These are phyloP conservation scores for Sclerotinia glacialis DNA, from an alignment of 2,329 filamentous ascomycete genomes.

Conservation along the genomic window DNA sequence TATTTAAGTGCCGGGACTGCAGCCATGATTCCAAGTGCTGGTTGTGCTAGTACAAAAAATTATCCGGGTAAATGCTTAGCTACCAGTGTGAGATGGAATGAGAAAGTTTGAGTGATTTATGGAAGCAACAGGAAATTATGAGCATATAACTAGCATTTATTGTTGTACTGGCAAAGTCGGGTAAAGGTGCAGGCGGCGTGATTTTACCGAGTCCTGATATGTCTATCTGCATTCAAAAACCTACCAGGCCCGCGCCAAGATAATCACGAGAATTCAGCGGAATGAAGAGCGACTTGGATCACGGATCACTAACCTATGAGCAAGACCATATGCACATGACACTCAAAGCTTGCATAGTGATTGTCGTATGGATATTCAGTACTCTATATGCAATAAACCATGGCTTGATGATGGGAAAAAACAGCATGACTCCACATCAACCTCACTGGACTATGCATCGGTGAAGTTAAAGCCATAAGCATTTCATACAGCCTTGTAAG, in stretches of 20 bases:
- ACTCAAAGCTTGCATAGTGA: not conserved
- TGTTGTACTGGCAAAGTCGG: not conserved
- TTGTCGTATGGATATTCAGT: constrained; percentile 14
- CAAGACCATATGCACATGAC: constrained; percentile 3
- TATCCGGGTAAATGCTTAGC: not conserved
- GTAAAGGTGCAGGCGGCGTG: not conserved
- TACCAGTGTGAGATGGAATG: not conserved
- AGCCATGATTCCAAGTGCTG: constrained; percentile 1
- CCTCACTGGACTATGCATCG: not conserved
- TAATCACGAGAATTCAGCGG: constrained; percentile 14
- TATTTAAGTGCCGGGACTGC: constrained; percentile 28
- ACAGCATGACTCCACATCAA: not conserved
- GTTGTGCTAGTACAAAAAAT: not conserved
- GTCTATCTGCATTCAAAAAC: not conserved
- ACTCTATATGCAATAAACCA: not conserved
- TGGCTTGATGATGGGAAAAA: constrained; percentile 19
- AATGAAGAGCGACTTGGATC: not conserved
- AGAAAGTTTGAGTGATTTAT: constrained; percentile 20
- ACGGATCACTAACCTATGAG: not conserved
- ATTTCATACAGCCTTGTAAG: constrained; percentile 8
- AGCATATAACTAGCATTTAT: constrained; percentile 1
- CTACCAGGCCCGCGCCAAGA: not conserved
- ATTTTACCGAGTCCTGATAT: not conserved
- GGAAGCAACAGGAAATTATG: not conserved
- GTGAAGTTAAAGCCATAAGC: constrained; percentile 10